Evolutionary conservation across 1,139 yeast species (phyloP), one percentile per base, ranked within the genome.

Genomic region (Lodderomyces parapsilosis): DNA sequence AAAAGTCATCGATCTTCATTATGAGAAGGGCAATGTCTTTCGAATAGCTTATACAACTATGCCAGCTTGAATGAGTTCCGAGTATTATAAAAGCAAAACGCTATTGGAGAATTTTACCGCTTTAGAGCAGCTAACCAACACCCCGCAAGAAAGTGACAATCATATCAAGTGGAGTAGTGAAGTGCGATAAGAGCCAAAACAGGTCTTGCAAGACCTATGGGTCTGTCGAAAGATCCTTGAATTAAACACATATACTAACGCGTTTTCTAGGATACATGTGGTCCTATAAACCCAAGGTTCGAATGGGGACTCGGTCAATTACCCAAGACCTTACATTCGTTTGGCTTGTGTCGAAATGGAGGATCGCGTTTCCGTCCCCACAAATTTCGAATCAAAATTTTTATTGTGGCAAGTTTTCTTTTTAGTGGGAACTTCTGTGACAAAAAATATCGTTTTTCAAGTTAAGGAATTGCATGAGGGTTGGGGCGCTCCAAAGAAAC

Each of bases 401-500:
- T n/a, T 18, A 11, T 32, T 32, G 6, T 14, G 22, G 4, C 23
- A 22, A 6, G 23, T 19, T 10, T 4, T 14, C 11, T 17, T 18
- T 32, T 27, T 17, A 27, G n/a, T 27, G 5, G 15, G 31, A n/a
- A 13, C 5, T n/a, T 8, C 31, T n/a, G 8, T n/a, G 31, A 27
- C 13, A n/a, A 27, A n/a, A 8, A 27, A 27, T 3, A 14, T n/a
- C 14, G 13, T 22, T 13, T 14, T 17, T 14, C 35, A 32, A 14
- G 35, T 17, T 6, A 18, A 13, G 10, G 5, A 32, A 4, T 32
- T 32, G 22, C 4, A 9, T 17, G 23, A 14, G 17, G 5, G 20
- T 17, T 32, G 23, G 23, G 10, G n/a, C 6, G 23, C 22, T n/a
- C 14, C 24, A 1, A 45, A 40, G 32, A 43, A 35, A 35, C 39